These are phyloP conservation scores for Neonectria magnoliae DNA, from an alignment of 2,329 filamentous ascomycete genomes.

Conservation along the genomic window DNA sequence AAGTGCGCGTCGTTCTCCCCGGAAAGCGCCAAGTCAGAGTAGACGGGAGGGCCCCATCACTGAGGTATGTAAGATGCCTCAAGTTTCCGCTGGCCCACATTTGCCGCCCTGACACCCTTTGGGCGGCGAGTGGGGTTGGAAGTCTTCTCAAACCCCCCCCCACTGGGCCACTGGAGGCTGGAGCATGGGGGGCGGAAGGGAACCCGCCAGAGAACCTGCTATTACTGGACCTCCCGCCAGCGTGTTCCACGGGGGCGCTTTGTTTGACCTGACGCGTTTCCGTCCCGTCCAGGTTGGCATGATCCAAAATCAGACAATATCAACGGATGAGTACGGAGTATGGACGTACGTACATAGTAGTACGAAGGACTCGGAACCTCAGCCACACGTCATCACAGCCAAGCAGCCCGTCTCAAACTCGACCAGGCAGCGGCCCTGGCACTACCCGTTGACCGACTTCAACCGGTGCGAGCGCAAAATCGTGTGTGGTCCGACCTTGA, in stretches of 20 bases:
- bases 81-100: conserved; percentile 22
- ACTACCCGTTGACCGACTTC: conserved; percentile 17
- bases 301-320: conserved; percentile 33
- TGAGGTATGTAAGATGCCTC: conserved; percentile 11
- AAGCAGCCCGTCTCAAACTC: conserved; percentile 1
- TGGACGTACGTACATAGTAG: no score
- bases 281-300: conserved; percentile 22
- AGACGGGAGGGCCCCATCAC: conserved; percentile 1
- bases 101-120: background rate
- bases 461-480: conserved; percentile 15
- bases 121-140: conserved; percentile 8
- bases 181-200: background rate
- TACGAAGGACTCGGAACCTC: conserved; percentile 4
- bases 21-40: conserved; percentile 14
- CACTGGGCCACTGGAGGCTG: background rate
- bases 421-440: conserved; percentile 9
- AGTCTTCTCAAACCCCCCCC: conserved; percentile 19
- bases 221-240: background rate
- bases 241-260: background rate
- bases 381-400: conserved; percentile 22
- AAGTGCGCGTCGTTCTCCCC: conserved; percentile 9
- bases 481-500: conserved; percentile 26
- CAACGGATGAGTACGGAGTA: background rate
- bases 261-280: background rate
- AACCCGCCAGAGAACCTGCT: background rate